Conservation (phyloP, 2,329 filamentous ascomycete genomes). For the Colletotrichum graminicola region DNA sequence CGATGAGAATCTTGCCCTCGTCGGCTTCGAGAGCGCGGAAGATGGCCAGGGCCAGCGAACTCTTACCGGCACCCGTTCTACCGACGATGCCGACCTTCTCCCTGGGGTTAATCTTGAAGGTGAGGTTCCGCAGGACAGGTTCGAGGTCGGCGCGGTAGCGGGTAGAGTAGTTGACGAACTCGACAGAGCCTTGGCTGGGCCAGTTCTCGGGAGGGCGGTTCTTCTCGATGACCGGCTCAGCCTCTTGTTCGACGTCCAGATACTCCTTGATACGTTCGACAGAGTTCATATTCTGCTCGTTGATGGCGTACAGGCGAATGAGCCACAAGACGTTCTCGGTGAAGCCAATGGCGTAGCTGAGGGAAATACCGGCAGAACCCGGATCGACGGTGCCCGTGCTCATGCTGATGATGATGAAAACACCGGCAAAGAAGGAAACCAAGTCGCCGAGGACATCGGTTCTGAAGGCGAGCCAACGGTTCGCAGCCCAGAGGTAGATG, state of each 20-base stretch:
- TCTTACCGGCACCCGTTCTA: slow-evolving; percentile 95
- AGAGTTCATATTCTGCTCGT: slow-evolving; percentile 99
- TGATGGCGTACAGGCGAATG: slow-evolving; percentile 91
- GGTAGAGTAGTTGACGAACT: slow-evolving; percentile 91
- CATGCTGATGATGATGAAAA: slow-evolving; percentile 88
- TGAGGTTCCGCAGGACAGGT: slow-evolving; percentile 84
- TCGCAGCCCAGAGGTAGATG: slow-evolving; percentile 96
- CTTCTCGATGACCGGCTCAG: slow-evolving; percentile 80
- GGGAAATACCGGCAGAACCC: slow-evolving; percentile 90
- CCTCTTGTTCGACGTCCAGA: slow-evolving; percentile 95
- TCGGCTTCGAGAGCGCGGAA: slow-evolving; percentile 96
- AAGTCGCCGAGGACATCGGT: slow-evolving; percentile 91
- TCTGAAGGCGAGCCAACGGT: slow-evolving; percentile 94
- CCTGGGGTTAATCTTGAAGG: slow-evolving; percentile 84
- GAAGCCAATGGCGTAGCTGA: slow-evolving; percentile 97
- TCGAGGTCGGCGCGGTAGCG: slow-evolving; percentile 90
- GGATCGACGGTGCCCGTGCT: slow-evolving; percentile 79
- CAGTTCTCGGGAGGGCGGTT: slow-evolving; percentile 83
- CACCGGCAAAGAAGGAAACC: slow-evolving; percentile 92
- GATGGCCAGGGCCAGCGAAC: slow-evolving; percentile 89
- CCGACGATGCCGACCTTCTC: slow-evolving; percentile 98
- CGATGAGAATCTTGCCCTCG: slow-evolving; percentile 88
- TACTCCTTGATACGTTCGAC: slow-evolving; percentile 98
- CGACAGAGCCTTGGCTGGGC: slow-evolving; percentile 86
- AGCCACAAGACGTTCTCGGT: slow-evolving; percentile 98